Percentiles rank a stretch among this genome's conserved stretches.
phyloP scores from a whole-genome alignment of 176 grass and related monocot species.

The Oryza rufipogon region DNA sequence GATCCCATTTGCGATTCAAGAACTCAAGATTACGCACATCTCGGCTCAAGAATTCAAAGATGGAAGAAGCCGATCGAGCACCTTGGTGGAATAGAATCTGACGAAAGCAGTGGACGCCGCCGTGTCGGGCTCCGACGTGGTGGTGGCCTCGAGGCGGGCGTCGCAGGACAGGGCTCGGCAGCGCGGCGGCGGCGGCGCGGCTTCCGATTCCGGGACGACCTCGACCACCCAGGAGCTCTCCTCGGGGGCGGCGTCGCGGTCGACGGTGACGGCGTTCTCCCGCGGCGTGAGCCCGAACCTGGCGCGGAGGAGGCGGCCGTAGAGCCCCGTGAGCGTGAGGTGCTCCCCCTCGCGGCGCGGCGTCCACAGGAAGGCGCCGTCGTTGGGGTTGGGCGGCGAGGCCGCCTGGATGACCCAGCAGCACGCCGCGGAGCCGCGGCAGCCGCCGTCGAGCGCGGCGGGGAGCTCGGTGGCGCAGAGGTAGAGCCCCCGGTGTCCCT shows the following conservation, averaged over 20 bases:
- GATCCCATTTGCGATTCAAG: not conserved
- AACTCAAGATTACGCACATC: not conserved
- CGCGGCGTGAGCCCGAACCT: conserved; percentile 34
- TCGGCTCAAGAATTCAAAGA: not conserved
- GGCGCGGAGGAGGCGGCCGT: conserved; percentile 51
- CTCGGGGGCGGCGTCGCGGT: conserved; percentile 16
- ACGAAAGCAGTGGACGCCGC: conserved; percentile 27
- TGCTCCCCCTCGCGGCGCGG: conserved; percentile 21
- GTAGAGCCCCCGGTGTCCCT: conserved; percentile 43
- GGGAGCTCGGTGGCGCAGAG: conserved; percentile 46
- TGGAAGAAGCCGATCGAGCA: too few relatives aligned
- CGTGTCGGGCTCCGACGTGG: conserved; percentile 1
- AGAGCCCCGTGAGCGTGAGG: conserved; percentile 44
- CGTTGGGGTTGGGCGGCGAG: conserved; percentile 38
- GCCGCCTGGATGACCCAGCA: conserved; percentile 51
- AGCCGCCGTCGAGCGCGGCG: conserved; percentile 22
- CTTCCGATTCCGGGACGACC: conserved; percentile 22
- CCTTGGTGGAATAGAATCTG: conserved; percentile 45
- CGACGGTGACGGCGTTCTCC: conserved; percentile 45
- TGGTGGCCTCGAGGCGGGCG: conserved; percentile 22
- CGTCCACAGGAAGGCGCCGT: conserved; percentile 60
- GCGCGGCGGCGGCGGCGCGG: not conserved
- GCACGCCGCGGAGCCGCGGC: conserved; percentile 27
- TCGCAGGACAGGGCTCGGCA: conserved; percentile 42
- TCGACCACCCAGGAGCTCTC: conserved; percentile 51